Evolutionary conservation across 2,329 filamentous ascomycete genomes (phyloP).

Genomic region (Monilinia vaccinii-corymbosi): DNA sequence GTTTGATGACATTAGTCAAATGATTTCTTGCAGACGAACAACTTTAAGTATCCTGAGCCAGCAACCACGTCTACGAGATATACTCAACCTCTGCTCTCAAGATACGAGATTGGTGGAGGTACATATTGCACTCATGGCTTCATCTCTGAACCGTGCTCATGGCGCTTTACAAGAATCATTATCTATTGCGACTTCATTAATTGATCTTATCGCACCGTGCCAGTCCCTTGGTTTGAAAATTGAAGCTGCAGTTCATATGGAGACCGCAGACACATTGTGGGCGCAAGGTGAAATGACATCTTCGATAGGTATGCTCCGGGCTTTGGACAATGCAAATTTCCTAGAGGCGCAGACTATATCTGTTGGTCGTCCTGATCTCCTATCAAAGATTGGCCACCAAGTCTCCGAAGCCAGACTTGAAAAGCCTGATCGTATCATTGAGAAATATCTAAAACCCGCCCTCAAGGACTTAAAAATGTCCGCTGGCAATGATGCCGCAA

Average conservation of each 20-base stretch:
- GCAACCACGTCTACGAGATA: slow-evolving; percentile 52
- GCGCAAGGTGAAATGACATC: slow-evolving; percentile 83
- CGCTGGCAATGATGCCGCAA: slow-evolving; percentile 65
- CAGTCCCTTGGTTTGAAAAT: slow-evolving; percentile 64
- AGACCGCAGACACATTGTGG: slow-evolving; percentile 86
- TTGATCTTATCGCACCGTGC: slow-evolving; percentile 63
- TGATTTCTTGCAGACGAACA: slow-evolving; percentile 76
- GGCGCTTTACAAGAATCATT: slow-evolving; percentile 78
- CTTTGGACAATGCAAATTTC: slow-evolving; percentile 52
- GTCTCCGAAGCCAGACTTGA: slow-evolving; percentile 84
- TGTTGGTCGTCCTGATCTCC: slow-evolving; percentile 66
- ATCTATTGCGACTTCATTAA: slow-evolving; percentile 76
- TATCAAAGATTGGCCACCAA: slow-evolving; percentile 81
- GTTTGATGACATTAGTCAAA: slow-evolving; percentile 68
- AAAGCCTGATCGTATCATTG: slow-evolving; percentile 83
- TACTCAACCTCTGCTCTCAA: slow-evolving; percentile 50
- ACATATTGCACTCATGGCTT: slow-evolving; percentile 65
- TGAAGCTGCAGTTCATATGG: slow-evolving; percentile 67
- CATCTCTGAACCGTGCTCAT: slow-evolving; percentile 69
- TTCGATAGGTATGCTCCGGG: slow-evolving; percentile 81
- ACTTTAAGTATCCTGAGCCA: slow-evolving; percentile 71
- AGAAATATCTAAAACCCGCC: slow-evolving; percentile 75
- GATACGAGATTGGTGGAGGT: slow-evolving; percentile 66
- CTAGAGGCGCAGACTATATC: slow-evolving; percentile 60
- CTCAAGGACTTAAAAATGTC: slow-evolving; percentile 67